Evolutionary conservation across 139 green algal species (phyloP), one percentile per base, ranked within the genome.

Genomic region (Chlorella sp.): DNA sequence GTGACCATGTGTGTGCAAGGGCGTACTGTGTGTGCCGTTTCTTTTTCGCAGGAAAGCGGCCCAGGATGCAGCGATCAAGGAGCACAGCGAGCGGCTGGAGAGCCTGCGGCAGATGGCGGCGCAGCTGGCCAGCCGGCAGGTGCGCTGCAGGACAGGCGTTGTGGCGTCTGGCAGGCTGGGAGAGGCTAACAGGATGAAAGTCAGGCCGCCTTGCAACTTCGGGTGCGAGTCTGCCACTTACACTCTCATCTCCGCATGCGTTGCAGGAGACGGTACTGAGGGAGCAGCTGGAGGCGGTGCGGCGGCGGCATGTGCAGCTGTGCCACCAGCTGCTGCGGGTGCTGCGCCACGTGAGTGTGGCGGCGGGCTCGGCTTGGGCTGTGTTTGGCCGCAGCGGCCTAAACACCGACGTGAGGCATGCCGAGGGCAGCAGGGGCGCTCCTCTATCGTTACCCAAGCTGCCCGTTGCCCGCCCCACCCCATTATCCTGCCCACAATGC

Each of bases 41-140:
- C 74, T 36, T 38, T 34, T 14, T 28, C 78, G 82, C 82, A 87
- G 76, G 83, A 83, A 70, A 67, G 48, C 64, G 14, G 62, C 75
- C 24, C 88, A 93, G 88, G 89, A 90, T 24, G 81, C 46, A 11
- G 89, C 89, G 3, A 75, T 93, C 51, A 73, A 84, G 51, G 89
- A 92, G 81, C 84, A 93, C 64, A 64, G 41, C 36, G 82, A 85
- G 43, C 82, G 90, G 56, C 81, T 93, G 81, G 69, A 88, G 6
- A 41, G 40, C 7, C 86, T 90, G 43, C 44, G 54, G 41, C 43
- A 83, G 43, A 76, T 69, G 65, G 84, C 84, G n/a, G 73, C 75
- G 41, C 76, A 84, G 72, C 86, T 93, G 65, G 80, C 84, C 32
- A 80, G 81, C 26, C 54, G 81, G 30, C 48, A 60, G 51, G 51